These are phyloP conservation scores for Populus ilicifolia DNA, from an alignment of 345 rosid genomes.

Conservation along the genomic window DNA sequence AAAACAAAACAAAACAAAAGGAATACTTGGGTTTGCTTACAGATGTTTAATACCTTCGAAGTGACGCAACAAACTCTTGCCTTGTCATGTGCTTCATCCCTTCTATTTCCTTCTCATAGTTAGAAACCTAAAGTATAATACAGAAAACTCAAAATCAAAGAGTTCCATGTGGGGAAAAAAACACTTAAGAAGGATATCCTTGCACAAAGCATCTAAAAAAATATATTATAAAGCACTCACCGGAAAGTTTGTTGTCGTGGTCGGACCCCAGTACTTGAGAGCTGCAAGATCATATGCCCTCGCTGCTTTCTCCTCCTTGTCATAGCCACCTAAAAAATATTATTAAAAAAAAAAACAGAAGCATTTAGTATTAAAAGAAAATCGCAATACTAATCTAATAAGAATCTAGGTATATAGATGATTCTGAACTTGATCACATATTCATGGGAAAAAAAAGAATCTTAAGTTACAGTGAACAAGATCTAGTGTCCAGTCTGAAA, in stretches of 20 bases:
- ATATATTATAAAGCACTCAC: conserved; percentile 24
- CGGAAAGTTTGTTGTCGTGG: conserved; percentile 86
- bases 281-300: conserved; percentile 97
- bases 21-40: not conserved
- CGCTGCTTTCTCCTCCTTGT: conserved; percentile 91
- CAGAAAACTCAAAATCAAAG: not conserved
- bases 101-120: conserved; percentile 78
- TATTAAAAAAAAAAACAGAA: not conserved
- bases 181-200: not conserved
- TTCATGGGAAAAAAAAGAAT: conserved; percentile 18
- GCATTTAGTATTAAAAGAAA: not conserved
- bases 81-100: conserved; percentile 92
- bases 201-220: conserved; percentile 3
- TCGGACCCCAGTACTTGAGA: conserved; percentile 96
- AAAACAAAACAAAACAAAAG: not conserved
- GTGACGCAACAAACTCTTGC: conserved; percentile 94
- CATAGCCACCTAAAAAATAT: conserved; percentile 70
- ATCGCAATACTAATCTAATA: not conserved
- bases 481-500: conserved; percentile 19
- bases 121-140: conserved; percentile 40
- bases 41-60: conserved; percentile 50
- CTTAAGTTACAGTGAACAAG: conserved; percentile 11
- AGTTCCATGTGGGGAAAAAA: not conserved
- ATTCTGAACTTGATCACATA: conserved; percentile 8
- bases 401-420: conserved; percentile 10